These are phyloP conservation scores for Rickenella mellea DNA, from an alignment of 768 basidiomycete species.

Conservation along the genomic window DNA sequence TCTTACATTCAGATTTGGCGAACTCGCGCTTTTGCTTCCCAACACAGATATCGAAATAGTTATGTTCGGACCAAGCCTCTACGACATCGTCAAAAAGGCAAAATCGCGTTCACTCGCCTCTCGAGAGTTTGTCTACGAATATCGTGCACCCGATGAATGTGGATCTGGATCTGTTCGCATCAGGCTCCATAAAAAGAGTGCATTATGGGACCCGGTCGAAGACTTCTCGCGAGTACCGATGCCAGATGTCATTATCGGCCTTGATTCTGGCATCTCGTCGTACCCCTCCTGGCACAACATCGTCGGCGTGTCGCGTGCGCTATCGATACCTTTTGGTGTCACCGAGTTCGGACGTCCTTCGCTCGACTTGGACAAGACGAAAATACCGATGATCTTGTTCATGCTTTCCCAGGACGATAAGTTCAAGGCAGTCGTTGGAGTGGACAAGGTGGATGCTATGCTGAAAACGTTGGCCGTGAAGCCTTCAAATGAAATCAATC, in stretches of 20 bases:
- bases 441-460: too few relatives aligned
- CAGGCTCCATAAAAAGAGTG: constrained; percentile 21
- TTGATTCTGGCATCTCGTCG: constrained; percentile 28
- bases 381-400: too few relatives aligned
- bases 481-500: too few relatives aligned
- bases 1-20: constrained; percentile 26
- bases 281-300: constrained; percentile 28
- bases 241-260: constrained; percentile 35
- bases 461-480: too few relatives aligned
- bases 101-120: constrained; percentile 20
- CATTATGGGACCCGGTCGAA: constrained; percentile 19
- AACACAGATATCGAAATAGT: constrained; percentile 34
- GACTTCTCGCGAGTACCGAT: constrained; percentile 10
- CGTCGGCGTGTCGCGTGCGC: too few relatives aligned
- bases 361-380: too few relatives aligned
- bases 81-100: constrained; percentile 21
- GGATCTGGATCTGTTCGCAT: constrained; percentile 30
- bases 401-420: too few relatives aligned
- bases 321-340: too few relatives aligned
- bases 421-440: too few relatives aligned
- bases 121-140: constrained; percentile 21
- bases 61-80: constrained; percentile 27
- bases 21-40: constrained; percentile 34
- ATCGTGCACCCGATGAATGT: constrained; percentile 25
- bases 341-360: too few relatives aligned